Base-by-base conservation (phyloP, 2,329 filamentous ascomycete genomes). In the Monosporascus sp. region DNA sequence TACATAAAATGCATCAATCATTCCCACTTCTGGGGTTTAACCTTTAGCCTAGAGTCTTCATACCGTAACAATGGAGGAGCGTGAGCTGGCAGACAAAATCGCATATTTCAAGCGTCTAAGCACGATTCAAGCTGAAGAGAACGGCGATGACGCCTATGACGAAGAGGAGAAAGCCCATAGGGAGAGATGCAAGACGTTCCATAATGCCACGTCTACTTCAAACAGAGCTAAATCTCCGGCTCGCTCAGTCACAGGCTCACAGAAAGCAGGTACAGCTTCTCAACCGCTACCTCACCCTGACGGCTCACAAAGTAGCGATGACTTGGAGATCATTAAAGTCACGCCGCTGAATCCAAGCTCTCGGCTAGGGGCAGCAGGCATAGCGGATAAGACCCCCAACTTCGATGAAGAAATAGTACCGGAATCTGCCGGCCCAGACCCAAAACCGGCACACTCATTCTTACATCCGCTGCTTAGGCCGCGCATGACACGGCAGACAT, bases 51-150 rank as follows among this genome's bases (percentile, higher is more conserved):
- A 27, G 15, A n/a, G 39, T 20, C 34, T 20, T 6, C 11, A 27
- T 44, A 20, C 39, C n/a, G 14, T 41, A 47, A 25, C 18, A 25
- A 68, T 68, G 66, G 61, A 65, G 27, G 61, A 65, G 24, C 51
- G 54, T 50, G 47, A 64, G 9, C 54, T 74, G 6, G 59, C 68
- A 48, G 73, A 75, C 37, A 82, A 82, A 60, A 47, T 64, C 22
- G 72, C 68, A 0, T 78, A 76, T 55, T 82, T 80, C 56, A 57
- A 67, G n/a, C 63, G 65, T n/a, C 62, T 80, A 1, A 65, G 70
- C 15, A 60, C 64, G 1, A 62, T 70, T n/a, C 54, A 34, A 11
- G 46, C 56, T 36, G 49, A 57, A 34, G 59, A 68, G 52, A 59
- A 67, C 2, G 61, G 70, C 9, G 70, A 72, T 6, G 60, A 66